Evolutionary conservation across 2,329 filamentous ascomycete species (phyloP).

Genomic region (Penicillium sp.): DNA sequence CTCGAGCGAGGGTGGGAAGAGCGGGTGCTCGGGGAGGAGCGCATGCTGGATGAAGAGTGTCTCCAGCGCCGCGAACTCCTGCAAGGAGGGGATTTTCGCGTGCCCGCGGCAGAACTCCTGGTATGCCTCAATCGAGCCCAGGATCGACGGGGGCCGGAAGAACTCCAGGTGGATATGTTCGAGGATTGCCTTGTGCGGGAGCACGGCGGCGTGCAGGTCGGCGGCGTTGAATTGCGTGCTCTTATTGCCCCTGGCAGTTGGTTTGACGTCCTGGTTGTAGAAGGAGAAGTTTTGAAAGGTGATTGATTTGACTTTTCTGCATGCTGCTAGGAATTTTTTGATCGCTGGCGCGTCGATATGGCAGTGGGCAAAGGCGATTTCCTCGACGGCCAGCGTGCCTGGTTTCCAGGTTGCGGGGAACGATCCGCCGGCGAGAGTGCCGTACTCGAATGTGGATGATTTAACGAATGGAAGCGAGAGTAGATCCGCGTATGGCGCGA

Average conservation of each 20-base stretch:
- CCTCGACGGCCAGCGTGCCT: conserved; percentile 12
- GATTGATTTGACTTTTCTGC: conserved; percentile 22
- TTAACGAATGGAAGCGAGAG: conserved; percentile 18
- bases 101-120: conserved; percentile 7
- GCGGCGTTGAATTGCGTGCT: conserved; percentile 22
- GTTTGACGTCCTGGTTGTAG: neutral
- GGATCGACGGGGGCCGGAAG: neutral
- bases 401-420: conserved; percentile 21
- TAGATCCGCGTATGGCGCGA: conserved; percentile 19
- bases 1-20: conserved; percentile 25
- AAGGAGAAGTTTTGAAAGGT: conserved; percentile 20
- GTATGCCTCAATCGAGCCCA: conserved; percentile 12
- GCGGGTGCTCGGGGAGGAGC: conserved; percentile 27
- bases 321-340: conserved; percentile 20
- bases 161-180: conserved; percentile 23
- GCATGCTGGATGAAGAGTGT: conserved; percentile 24
- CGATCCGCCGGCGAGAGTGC: conserved; percentile 16
- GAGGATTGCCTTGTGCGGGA: conserved; percentile 28
- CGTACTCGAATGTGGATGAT: conserved; percentile 18
- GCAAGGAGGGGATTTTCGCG: conserved; percentile 26
- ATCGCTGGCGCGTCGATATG: conserved; percentile 18
- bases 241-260: too few relatives aligned
- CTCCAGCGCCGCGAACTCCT: conserved; percentile 27
- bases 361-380: conserved; percentile 19
- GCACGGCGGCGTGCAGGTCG: conserved; percentile 22